phyloP scores from a whole-genome alignment of 106 monocot species.

The Dendrobium catenatum region DNA sequence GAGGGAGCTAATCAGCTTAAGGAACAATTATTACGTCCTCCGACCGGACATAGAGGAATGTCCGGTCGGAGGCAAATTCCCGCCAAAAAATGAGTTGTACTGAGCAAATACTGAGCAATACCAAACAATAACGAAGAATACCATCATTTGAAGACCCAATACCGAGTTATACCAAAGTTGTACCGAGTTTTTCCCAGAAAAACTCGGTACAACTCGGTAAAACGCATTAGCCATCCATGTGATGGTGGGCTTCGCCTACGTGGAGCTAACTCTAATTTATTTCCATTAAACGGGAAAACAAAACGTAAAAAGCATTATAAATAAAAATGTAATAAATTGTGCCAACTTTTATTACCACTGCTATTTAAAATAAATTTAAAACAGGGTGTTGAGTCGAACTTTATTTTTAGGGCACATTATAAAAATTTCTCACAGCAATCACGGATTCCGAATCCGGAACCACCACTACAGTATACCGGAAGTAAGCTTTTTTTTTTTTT shows the following conservation, averaged over 20 bases:
- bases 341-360: slow-evolving; percentile 6
- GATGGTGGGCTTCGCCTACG: slow-evolving; percentile 11
- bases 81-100: too few relatives aligned
- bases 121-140: too few relatives aligned
- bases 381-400: neutral
- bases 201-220: neutral
- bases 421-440: slow-evolving; percentile 9
- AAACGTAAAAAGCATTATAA: neutral
- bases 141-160: too few relatives aligned
- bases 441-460: slow-evolving; percentile 13
- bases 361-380: slow-evolving; percentile 3
- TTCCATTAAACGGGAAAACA: neutral
- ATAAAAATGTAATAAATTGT: slow-evolving; percentile 9
- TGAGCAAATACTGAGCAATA: too few relatives aligned
- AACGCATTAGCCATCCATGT: neutral
- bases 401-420: slow-evolving; percentile 3
- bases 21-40: neutral
- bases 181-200: too few relatives aligned
- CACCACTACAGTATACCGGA: slow-evolving; percentile 6
- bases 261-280: slow-evolving; percentile 7
- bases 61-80: too few relatives aligned
- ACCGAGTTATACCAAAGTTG: too few relatives aligned
- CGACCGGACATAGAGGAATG: too few relatives aligned
- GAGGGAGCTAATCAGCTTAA: neutral
- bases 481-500: slow-evolving; percentile 4